Evolutionary conservation across 2,329 filamentous ascomycete species (phyloP).

Genomic region (Grosmannia huntii): DNA sequence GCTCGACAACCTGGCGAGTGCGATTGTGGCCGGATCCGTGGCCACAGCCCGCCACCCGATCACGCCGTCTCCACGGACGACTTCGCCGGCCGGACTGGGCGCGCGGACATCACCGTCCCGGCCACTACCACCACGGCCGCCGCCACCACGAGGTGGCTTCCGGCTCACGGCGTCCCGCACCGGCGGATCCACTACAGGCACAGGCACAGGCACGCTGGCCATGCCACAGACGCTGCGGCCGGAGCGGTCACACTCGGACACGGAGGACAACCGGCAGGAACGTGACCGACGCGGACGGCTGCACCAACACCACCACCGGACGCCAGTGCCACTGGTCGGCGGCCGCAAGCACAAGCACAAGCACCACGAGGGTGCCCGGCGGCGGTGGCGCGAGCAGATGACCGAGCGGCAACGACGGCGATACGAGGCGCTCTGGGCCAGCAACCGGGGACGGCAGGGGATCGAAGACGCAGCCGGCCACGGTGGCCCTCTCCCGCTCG

Average conservation of each 20-base stretch:
- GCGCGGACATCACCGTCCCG: not conserved
- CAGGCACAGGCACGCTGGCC: conserved; percentile 14
- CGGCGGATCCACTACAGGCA: not conserved
- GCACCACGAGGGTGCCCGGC: conserved; percentile 63
- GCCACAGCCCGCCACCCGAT: conserved; percentile 46
- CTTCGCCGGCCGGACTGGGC: conserved; percentile 6
- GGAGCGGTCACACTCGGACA: conserved; percentile 33
- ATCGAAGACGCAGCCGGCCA: not conserved
- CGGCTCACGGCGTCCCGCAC: not conserved
- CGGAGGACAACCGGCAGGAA: conserved; percentile 28
- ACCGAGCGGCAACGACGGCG: conserved; percentile 61
- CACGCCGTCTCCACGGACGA: conserved; percentile 6
- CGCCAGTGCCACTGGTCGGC: conserved; percentile 24
- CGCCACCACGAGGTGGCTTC: not conserved
- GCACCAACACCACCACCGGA: conserved; percentile 19
- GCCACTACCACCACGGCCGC: not conserved
- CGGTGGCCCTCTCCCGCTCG: conserved; percentile 4
- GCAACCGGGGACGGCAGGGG: conserved; percentile 49
- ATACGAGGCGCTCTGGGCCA: conserved; percentile 77
- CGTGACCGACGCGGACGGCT: conserved; percentile 11
- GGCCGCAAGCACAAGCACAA: conserved; percentile 42
- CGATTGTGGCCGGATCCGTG: conserved; percentile 63
- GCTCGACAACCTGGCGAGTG: conserved; percentile 55
- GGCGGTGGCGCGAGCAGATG: conserved; percentile 64
- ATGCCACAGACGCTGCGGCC: conserved; percentile 57